A percentile compares a stretch with the other conserved stretches of the same genome.
phyloP scores from a whole-genome alignment of 805 yeast genomes.

The Wickerhamiella galacta region DNA sequence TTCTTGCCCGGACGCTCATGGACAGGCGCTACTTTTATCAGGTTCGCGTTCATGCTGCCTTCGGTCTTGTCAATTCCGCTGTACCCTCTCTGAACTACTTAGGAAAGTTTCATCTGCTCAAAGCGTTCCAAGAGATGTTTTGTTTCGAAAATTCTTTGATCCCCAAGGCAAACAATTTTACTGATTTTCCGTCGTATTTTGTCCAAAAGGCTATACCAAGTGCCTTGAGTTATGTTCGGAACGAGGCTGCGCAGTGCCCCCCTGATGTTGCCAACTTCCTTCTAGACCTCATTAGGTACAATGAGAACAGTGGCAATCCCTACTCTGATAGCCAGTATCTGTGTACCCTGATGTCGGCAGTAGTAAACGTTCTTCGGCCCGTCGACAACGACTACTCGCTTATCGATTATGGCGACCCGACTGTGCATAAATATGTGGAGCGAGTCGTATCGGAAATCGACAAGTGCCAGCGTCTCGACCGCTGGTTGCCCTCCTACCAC shows the following conservation, averaged over 20 bases:
- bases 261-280: constrained; percentile 42
- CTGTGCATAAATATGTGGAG: constrained; percentile 23
- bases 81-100: constrained; percentile 42
- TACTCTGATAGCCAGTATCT: constrained; percentile 61
- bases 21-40: constrained; percentile 82
- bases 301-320: constrained; percentile 67
- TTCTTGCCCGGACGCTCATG: constrained; percentile 61
- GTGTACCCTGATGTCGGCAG: constrained; percentile 36
- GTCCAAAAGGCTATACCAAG: constrained; percentile 52
- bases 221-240: constrained; percentile 43
- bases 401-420: constrained; percentile 8
- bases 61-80: constrained; percentile 55
- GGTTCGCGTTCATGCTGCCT: constrained; percentile 72
- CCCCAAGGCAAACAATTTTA: constrained; percentile 71
- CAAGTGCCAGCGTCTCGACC: constrained; percentile 63
- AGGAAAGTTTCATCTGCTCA: constrained; percentile 57
- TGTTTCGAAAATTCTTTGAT: constrained; percentile 53
- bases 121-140: constrained; percentile 48
- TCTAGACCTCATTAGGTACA: constrained; percentile 57
- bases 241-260: constrained; percentile 48
- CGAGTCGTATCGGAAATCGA: constrained; percentile 50
- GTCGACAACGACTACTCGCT: constrained; percentile 4
- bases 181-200: constrained; percentile 49
- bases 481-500: constrained; percentile 68
- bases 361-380: constrained; percentile 27